phyloP scores from a whole-genome alignment of 2,329 filamentous ascomycete genomes.

The Colletotrichum sp. region DNA sequence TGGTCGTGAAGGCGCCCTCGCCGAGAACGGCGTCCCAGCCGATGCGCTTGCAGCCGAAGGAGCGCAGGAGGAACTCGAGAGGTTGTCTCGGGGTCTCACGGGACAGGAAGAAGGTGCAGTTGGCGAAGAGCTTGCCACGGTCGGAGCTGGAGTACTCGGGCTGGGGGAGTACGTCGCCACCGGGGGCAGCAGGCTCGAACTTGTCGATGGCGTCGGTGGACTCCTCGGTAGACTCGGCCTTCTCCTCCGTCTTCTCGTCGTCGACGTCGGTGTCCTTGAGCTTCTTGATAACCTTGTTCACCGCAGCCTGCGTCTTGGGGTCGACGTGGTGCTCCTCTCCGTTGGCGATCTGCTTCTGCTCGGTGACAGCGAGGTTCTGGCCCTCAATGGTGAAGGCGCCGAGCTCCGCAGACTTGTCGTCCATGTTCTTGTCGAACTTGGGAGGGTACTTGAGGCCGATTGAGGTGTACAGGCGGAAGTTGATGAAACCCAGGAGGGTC shows the following conservation, averaged over 20 bases:
- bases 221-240: slow-evolving; percentile 43
- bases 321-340: slow-evolving; percentile 60
- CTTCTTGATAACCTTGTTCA: slow-evolving; percentile 72
- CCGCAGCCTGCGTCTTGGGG: slow-evolving; percentile 67
- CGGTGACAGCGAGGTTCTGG: slow-evolving; percentile 61
- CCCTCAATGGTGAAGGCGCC: slow-evolving; percentile 91
- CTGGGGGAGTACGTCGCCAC: slow-evolving; percentile 86
- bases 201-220: slow-evolving; percentile 78
- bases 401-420: slow-evolving; percentile 88
- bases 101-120: slow-evolving; percentile 90
- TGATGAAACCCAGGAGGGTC: slow-evolving; percentile 92
- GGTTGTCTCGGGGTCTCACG: slow-evolving; percentile 91
- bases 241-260: slow-evolving; percentile 44
- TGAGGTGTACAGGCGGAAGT: slow-evolving; percentile 92
- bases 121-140: slow-evolving; percentile 79
- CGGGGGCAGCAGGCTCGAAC: slow-evolving; percentile 83
- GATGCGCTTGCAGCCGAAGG: slow-evolving; percentile 94
- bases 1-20: slow-evolving; percentile 88
- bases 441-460: slow-evolving; percentile 94
- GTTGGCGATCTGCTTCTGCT: slow-evolving; percentile 58
- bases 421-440: slow-evolving; percentile 86
- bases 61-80: slow-evolving; percentile 89
- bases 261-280: slow-evolving; percentile 62
- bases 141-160: slow-evolving; percentile 71
- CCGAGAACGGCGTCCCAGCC: slow-evolving; percentile 94